Base-by-base conservation (phyloP, 169 alveolate genomes). In the Plasmodium blacklocki region DNA sequence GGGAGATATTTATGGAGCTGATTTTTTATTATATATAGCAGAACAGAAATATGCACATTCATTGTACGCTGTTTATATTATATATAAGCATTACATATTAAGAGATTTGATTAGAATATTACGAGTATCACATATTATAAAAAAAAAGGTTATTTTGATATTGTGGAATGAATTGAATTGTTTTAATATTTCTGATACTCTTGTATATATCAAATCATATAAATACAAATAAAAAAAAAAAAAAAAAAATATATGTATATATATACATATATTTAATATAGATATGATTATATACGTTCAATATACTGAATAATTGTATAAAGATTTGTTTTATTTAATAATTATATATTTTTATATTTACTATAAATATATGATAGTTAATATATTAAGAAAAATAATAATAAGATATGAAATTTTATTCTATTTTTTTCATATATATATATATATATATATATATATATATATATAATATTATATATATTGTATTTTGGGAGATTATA, bases 1-100 rank as follows among this genome's bases (percentile, higher is more conserved):
- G 23, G 90, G 85, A 11, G 58, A 80, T 45, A 29, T 80, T 39
- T 80, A 80, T 68, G 90, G 90, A 26, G 90, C 74, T 56, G 85
- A 80, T 58, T 80, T 49, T 32, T 67, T 80, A 80, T 63, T 80
- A 56, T 80, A 80, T 45, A 23, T 80, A 63, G 50, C 63, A 18
- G 26, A 73, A 15, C 56, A 80, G 32, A 58, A 80, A 80, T 80
- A 80, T 39, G 70, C 90, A 3, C 90, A 80, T 73, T 71, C 90
- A 19, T 19, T 63, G 12, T 80, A 80, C 14, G 83, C 32, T 58
- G 90, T 80, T 71, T 80, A 80, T 63, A 26, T 49, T 26, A 63
- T 80, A 49, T 45, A 63, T 21, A 58, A 63, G 21, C 50, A 63
- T 26, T 39, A 80, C 19, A 26, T 56, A 8, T 43, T 80, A 18